These are phyloP conservation scores for Zymoseptoria passerinii DNA, from an alignment of 2,329 filamentous ascomycete genomes.

Conservation along the genomic window DNA sequence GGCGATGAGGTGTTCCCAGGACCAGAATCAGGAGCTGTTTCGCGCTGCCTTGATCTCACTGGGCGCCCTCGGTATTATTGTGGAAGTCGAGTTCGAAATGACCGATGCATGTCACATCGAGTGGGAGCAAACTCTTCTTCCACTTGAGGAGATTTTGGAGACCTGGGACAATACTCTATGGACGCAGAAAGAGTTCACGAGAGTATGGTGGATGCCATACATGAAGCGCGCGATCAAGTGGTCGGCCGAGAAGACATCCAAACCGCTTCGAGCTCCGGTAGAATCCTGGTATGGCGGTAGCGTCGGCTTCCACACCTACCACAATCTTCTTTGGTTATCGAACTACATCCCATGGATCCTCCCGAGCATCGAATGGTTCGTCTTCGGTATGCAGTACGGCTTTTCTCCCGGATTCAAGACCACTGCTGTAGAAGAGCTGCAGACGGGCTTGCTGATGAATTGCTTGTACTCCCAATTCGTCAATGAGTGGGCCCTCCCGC, in stretches of 20 bases:
- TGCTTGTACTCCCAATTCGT: slow-evolving; percentile 98
- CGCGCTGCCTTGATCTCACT: slow-evolving; percentile 79
- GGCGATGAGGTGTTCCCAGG: slow-evolving; percentile 58
- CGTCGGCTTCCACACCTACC: slow-evolving; percentile 83
- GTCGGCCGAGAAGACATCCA: slow-evolving; percentile 71
- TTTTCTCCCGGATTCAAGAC: slow-evolving; percentile 63
- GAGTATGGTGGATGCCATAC: slow-evolving; percentile 98
- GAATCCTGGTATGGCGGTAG: slow-evolving; percentile 71
- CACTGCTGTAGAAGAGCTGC: slow-evolving; percentile 70
- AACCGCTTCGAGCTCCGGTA: slow-evolving; percentile 51
- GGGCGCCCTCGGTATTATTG: slow-evolving; percentile 83
- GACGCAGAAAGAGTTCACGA: slow-evolving; percentile 77
- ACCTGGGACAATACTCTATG: slow-evolving; percentile 69
- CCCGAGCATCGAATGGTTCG: slow-evolving; percentile 89
- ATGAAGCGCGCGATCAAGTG: slow-evolving; percentile 80
- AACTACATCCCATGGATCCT: slow-evolving; percentile 71
- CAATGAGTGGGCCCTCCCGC: slow-evolving; percentile 93
- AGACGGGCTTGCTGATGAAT: slow-evolving; percentile 83
- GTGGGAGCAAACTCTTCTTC: slow-evolving; percentile 74
- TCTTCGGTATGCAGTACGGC: slow-evolving; percentile 96
- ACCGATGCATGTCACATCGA: slow-evolving; percentile 73
- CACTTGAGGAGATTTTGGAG: slow-evolving; percentile 59
- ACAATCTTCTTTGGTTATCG: slow-evolving; percentile 75
- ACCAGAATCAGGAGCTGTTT: slow-evolving; percentile 70
- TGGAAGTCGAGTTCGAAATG: slow-evolving; percentile 77